phyloP scores from a whole-genome alignment of 2,329 filamentous ascomycete genomes.

The Colletotrichum sp. region DNA sequence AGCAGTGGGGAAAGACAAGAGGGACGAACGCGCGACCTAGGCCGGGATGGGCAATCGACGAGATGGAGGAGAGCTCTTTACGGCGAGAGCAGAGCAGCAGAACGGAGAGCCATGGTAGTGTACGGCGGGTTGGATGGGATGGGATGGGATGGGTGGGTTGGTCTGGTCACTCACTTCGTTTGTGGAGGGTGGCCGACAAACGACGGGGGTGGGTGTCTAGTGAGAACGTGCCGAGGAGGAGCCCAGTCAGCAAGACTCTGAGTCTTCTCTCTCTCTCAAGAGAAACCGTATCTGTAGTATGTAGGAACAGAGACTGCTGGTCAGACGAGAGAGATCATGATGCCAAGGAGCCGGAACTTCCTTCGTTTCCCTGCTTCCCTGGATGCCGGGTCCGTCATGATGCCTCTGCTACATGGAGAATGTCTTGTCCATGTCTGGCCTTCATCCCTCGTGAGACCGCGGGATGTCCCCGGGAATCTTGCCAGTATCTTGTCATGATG shows the following conservation, averaged over 20 bases:
- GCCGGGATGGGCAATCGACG: slow-evolving; percentile 14
- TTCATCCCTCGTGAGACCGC: background rate
- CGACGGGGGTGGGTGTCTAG: slow-evolving; percentile 10
- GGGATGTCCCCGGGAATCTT: background rate
- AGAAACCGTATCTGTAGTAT: background rate
- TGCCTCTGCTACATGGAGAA: background rate
- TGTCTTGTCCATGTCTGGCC: background rate
- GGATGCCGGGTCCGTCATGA: background rate
- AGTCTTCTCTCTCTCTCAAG: background rate
- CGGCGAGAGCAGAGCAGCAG: background rate
- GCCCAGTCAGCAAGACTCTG: slow-evolving; percentile 6
- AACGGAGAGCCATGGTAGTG: too few species aligned
- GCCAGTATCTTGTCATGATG: background rate
- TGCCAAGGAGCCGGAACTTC: slow-evolving; percentile 8
- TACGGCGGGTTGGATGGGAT: background rate
- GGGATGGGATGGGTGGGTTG: background rate
- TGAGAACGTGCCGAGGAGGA: background rate
- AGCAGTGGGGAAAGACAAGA: slow-evolving; percentile 19
- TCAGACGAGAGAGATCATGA: slow-evolving; percentile 6
- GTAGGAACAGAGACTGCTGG: background rate
- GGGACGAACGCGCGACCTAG: slow-evolving; percentile 20
- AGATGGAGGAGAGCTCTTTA: slow-evolving; percentile 1
- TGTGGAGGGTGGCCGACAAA: slow-evolving; percentile 19
- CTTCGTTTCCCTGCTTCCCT: slow-evolving; percentile 3
- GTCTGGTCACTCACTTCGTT: slow-evolving; percentile 2